phyloP scores from a whole-genome alignment of 2,329 filamentous ascomycete species.

The Aspergillus tanneri region DNA sequence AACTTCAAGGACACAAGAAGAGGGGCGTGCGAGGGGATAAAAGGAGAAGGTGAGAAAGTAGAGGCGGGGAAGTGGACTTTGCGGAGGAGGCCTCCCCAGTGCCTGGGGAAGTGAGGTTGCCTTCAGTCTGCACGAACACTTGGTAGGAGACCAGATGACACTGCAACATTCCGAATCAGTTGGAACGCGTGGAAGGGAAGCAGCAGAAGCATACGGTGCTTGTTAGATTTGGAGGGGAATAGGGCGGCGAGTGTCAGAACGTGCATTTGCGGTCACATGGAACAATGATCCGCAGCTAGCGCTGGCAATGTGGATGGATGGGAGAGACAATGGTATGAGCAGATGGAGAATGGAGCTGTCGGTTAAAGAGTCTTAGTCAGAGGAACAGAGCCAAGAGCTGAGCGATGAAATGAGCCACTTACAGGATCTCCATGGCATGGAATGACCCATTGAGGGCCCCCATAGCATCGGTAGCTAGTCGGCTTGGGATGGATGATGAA shows the following conservation, averaged over 20 bases:
- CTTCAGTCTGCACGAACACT: not conserved
- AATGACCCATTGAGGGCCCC: too few relatives aligned
- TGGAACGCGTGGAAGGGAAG: not conserved
- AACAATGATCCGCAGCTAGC: conserved; percentile 24
- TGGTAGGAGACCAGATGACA: not conserved
- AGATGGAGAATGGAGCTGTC: too few relatives aligned
- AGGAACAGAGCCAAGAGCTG: not conserved
- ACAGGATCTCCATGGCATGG: not conserved
- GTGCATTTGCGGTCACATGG: not conserved
- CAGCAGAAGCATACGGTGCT: too few relatives aligned
- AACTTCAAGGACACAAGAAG: not conserved
- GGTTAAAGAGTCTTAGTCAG: not conserved
- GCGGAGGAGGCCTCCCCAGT: not conserved
- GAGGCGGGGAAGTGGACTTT: not conserved
- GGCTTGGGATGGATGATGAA: too few relatives aligned
- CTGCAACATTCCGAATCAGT: not conserved
- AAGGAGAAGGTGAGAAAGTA: not conserved
- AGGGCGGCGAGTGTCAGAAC: too few relatives aligned
- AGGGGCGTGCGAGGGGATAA: not conserved
- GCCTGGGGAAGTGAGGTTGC: not conserved
- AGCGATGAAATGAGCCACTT: not conserved
- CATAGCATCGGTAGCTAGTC: too few relatives aligned
- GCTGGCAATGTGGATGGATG: conserved; percentile 23
- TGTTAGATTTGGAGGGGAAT: not conserved
- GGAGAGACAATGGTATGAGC: too few relatives aligned